A percentile compares a stretch with the other conserved stretches of the same genome.
phyloP scores from a whole-genome alignment of 768 basidiomycete genomes.

The Candolleomyces eurysporus region DNA sequence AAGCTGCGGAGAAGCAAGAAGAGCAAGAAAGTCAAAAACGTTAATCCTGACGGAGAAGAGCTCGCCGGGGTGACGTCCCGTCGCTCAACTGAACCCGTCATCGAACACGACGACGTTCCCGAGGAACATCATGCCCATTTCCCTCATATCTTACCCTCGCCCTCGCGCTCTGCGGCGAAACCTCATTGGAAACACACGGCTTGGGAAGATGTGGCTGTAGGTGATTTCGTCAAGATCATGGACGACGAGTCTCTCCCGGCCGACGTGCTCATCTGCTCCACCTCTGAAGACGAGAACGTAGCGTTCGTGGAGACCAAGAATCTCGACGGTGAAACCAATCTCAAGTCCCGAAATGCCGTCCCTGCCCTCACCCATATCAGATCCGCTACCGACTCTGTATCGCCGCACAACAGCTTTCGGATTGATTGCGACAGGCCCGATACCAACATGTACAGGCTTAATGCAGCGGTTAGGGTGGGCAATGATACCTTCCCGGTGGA shows the following conservation, averaged over 20 bases:
- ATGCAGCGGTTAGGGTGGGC: slow-evolving; percentile 66
- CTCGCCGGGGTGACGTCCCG: slow-evolving; percentile 18
- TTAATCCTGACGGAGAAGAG: slow-evolving; percentile 22
- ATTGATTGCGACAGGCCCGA: slow-evolving; percentile 91
- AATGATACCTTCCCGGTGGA: slow-evolving; percentile 65
- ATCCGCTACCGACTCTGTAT: slow-evolving; percentile 59
- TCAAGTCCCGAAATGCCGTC: slow-evolving; percentile 88
- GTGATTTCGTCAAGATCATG: slow-evolving; percentile 86
- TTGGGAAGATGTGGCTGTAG: slow-evolving; percentile 93
- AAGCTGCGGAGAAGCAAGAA: slow-evolving; percentile 19
- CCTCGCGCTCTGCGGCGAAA: slow-evolving; percentile 13
- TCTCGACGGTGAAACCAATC: slow-evolving; percentile 96
- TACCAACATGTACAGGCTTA: slow-evolving; percentile 89
- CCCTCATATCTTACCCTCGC: slow-evolving; percentile 15
- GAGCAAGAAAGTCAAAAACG: slow-evolving; percentile 30
- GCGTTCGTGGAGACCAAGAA: slow-evolving; percentile 96
- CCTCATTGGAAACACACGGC: slow-evolving; percentile 61
- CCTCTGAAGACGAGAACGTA: slow-evolving; percentile 91
- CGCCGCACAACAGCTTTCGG: slow-evolving; percentile 52
- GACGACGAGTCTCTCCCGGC: slow-evolving; percentile 86
- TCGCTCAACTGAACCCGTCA: slow-evolving; percentile 13
- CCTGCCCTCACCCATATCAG: slow-evolving; percentile 72
- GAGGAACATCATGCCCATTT: slow-evolving; percentile 7
- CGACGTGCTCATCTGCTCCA: slow-evolving; percentile 85
- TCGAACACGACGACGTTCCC: slow-evolving; percentile 24